Evolutionary conservation across 345 rosid species (phyloP).

Genomic region (Mallotus nudiflorus): DNA sequence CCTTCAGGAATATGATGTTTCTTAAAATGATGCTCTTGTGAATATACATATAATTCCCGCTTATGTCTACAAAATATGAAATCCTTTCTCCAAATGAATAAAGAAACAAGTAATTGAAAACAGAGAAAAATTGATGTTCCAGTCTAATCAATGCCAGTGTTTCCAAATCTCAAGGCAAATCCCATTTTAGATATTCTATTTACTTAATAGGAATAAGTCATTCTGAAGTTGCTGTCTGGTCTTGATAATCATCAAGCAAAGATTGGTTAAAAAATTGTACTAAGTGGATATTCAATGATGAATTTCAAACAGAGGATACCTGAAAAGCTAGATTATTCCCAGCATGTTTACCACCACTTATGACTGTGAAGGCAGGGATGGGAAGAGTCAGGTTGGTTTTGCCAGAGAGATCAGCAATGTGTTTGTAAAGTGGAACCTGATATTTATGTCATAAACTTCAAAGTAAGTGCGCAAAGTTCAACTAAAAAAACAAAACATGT

Average conservation of each 20-base stretch:
- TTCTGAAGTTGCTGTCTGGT: not conserved
- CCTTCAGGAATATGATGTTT: not conserved
- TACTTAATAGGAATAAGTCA: not conserved
- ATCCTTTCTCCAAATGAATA: conserved; percentile 6
- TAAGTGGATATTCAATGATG: conserved; percentile 1
- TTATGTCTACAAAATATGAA: not conserved
- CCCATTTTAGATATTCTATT: not conserved
- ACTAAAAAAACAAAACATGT: conserved; percentile 6
- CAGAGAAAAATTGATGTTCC: not conserved
- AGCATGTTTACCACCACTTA: conserved; percentile 91
- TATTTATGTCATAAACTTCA: conserved; percentile 25
- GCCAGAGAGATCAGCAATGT: conserved; percentile 84
- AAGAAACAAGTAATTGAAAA: conserved; percentile 1
- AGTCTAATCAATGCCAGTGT: not conserved
- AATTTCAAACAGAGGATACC: conserved; percentile 41
- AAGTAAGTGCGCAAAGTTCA: conserved; percentile 6
- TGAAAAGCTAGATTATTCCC: conserved; percentile 79
- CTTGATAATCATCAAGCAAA: not conserved
- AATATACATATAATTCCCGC: not conserved
- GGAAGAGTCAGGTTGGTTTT: conserved; percentile 67
- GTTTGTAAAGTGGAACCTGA: conserved; percentile 91
- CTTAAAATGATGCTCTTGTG: not conserved
- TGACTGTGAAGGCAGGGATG: conserved; percentile 90
- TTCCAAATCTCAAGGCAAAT: not conserved
- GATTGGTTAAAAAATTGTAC: not conserved